Evolutionary conservation across 331 rosid genomes (phyloP).

Genomic region (Prunus yedoensis): DNA sequence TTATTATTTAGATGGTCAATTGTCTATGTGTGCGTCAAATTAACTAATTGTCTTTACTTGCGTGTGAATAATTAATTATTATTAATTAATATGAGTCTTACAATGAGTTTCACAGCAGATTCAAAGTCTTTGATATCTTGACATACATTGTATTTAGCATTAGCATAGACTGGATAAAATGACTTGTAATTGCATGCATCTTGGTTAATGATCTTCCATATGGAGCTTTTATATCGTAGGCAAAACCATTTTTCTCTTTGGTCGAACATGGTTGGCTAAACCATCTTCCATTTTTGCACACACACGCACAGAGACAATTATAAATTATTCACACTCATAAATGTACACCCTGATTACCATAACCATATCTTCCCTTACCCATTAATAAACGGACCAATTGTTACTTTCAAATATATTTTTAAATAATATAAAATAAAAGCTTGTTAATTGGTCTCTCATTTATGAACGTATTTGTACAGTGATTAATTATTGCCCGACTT

Average conservation of each 20-base stretch:
- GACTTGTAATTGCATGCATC: too few species aligned
- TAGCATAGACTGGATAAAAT: too few species aligned
- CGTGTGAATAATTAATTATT: too few species aligned
- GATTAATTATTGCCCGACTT: slow-evolving; percentile 1
- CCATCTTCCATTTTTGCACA: not conserved
- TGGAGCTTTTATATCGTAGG: not conserved
- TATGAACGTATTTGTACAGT: slow-evolving; percentile 13
- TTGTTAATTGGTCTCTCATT: not conserved
- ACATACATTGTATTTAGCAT: too few species aligned
- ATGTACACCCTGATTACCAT: not conserved
- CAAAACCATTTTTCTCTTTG: not conserved
- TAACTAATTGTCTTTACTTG: too few species aligned
- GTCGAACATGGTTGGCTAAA: not conserved
- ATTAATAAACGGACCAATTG: not conserved
- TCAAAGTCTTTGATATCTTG: too few species aligned
- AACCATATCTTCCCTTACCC: not conserved
- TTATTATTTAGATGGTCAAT: too few species aligned
- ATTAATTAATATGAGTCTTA: too few species aligned
- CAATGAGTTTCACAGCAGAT: too few species aligned
- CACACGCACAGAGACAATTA: not conserved
- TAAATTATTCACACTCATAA: not conserved
- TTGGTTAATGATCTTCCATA: too few species aligned
- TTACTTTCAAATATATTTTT: not conserved
- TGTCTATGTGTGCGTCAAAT: too few species aligned
- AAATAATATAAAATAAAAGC: too few species aligned